These are phyloP conservation scores for Lycium ferocissimum DNA, from an alignment of 257 asterid species.

Conservation along the genomic window DNA sequence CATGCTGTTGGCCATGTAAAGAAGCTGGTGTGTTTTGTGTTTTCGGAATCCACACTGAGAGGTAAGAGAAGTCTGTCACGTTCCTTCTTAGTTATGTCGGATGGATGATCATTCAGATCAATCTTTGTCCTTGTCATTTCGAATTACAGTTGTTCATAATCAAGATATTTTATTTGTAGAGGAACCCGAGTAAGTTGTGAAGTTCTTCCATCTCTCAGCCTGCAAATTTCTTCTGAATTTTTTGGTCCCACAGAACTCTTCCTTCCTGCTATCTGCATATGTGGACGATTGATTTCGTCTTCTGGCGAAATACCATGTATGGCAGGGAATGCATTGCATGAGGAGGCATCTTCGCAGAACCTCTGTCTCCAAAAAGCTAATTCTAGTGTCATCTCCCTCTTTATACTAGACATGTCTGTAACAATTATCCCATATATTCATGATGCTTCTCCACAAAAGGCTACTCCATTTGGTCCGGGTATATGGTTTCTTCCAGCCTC, in stretches of 20 bases:
- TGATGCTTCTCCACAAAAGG: conserved; percentile 13
- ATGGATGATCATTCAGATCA: conserved; percentile 24
- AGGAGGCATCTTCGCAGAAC: conserved; percentile 15
- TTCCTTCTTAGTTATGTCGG: background rate
- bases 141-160: background rate
- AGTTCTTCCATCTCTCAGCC: conserved; percentile 17
- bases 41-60: conserved; percentile 23
- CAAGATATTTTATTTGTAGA: background rate
- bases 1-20: conserved; percentile 20
- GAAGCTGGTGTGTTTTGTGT: background rate
- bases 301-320: background rate
- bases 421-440: background rate
- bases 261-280: conserved; percentile 8
- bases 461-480: conserved; percentile 6
- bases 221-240: conserved; percentile 8
- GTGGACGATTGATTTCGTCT: conserved; percentile 8
- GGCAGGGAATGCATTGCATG: conserved; percentile 16
- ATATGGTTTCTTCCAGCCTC: conserved; percentile 14
- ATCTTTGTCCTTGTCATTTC: background rate
- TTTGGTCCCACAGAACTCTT: conserved; percentile 18
- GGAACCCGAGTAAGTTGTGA: conserved; percentile 14
- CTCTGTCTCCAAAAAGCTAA: background rate
- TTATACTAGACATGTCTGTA: background rate
- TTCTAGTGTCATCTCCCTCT: conserved; percentile 8
- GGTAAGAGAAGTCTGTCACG: background rate